Evolutionary conservation across 768 basidiomycete genomes (phyloP).

Genomic region (Pisolithus marmoratus): DNA sequence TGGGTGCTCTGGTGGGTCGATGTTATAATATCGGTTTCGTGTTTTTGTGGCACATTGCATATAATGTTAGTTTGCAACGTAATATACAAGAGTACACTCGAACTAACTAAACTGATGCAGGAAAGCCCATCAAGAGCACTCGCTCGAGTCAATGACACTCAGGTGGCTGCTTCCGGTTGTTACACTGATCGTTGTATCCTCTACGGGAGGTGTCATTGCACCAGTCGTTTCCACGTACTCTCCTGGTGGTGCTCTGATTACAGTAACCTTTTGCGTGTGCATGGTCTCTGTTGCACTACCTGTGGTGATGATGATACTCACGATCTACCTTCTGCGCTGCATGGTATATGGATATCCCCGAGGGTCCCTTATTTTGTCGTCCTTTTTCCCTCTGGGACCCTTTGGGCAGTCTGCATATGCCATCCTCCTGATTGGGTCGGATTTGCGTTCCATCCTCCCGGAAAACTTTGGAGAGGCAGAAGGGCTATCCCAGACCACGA

Average conservation of each 20-base stretch:
- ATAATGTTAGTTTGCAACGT: constrained; percentile 51
- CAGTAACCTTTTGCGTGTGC: constrained; percentile 48
- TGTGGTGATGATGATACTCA: constrained; percentile 61
- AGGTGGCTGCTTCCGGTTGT: constrained; percentile 76
- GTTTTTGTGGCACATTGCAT: constrained; percentile 59
- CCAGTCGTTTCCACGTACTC: constrained; percentile 42
- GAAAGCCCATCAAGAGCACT: constrained; percentile 52
- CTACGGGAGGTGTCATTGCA: constrained; percentile 59
- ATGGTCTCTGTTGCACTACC: constrained; percentile 51
- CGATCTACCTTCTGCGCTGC: constrained; percentile 56
- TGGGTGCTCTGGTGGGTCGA: constrained; percentile 74
- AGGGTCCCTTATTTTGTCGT: constrained; percentile 44
- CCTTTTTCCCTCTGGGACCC: constrained; percentile 73
- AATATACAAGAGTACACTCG: constrained; percentile 9
- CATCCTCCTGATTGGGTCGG: constrained; percentile 50
- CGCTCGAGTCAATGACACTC: constrained; percentile 50
- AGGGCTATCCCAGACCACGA: no score
- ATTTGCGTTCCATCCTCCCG: constrained; percentile 1
- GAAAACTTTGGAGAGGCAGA: no score
- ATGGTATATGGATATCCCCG: constrained; percentile 51
- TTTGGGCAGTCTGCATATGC: constrained; percentile 62
- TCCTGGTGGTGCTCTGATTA: constrained; percentile 45
- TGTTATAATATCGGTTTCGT: constrained; percentile 46
- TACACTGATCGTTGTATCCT: constrained; percentile 63
- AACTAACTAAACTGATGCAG: constrained; percentile 25